A percentile compares a stretch with the other conserved stretches of the same genome.
These are phyloP conservation scores for Lecanicillium sp. DNA, from an alignment of 2,329 filamentous ascomycete species.

Conservation along the genomic window DNA sequence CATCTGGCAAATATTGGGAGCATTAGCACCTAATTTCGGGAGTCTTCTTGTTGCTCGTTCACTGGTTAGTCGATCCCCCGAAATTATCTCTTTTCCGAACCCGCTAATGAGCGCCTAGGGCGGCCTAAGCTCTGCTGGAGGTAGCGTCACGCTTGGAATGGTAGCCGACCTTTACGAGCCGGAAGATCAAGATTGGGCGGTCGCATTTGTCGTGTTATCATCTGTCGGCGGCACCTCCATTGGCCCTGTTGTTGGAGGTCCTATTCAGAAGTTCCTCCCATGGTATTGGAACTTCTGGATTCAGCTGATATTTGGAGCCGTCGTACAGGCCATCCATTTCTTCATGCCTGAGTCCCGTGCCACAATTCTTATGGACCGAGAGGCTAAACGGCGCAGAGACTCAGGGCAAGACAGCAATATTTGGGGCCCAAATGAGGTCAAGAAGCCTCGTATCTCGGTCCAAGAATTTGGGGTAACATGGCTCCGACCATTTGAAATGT, in stretches of 20 bases:
- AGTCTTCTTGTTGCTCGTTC: conserved; percentile 32
- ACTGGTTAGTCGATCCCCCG: too few relatives aligned
- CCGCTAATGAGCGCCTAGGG: conserved; percentile 27
- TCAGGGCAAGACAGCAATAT: conserved; percentile 33
- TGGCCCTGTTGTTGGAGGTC: conserved; percentile 47
- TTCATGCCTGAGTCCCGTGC: conserved; percentile 52
- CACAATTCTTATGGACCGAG: conserved; percentile 47
- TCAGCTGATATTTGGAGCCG: conserved; percentile 47
- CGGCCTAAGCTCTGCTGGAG: conserved; percentile 55
- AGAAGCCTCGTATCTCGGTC: conserved; percentile 28
- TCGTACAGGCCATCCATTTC: conserved; percentile 41
- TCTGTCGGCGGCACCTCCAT: conserved; percentile 48
- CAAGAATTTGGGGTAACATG: conserved; percentile 40
- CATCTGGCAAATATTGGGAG: conserved; percentile 42
- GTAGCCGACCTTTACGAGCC: conserved; percentile 55
- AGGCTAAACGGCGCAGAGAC: conserved; percentile 47
- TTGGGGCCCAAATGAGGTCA: conserved; percentile 40
- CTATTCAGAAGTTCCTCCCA: conserved; percentile 34
- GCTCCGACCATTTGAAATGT: conserved; percentile 56
- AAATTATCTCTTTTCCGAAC: too few relatives aligned
- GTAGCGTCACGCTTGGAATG: conserved; percentile 57
- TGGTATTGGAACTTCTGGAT: conserved; percentile 59
- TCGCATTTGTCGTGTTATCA: conserved; percentile 52
- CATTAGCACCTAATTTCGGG: conserved; percentile 30
- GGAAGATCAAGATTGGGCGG: conserved; percentile 49